A percentile compares a stretch with the other conserved stretches of the same genome.
These are phyloP conservation scores for Clavariopsis aquatica DNA, from an alignment of 495 filamentous ascomycete genomes.

Conservation along the genomic window DNA sequence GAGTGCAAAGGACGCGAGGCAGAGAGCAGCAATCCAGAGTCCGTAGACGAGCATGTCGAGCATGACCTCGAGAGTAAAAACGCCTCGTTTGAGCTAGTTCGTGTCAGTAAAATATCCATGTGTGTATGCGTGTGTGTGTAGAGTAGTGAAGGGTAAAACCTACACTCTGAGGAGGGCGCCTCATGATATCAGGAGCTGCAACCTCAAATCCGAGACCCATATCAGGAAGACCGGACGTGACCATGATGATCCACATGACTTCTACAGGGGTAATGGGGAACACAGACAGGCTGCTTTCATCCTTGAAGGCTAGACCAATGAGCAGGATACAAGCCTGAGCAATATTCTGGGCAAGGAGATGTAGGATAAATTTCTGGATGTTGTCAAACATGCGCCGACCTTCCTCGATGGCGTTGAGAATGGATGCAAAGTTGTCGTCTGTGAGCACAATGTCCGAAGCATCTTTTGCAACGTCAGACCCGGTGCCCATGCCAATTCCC, in stretches of 20 bases:
- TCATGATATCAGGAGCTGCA: constrained; percentile 67
- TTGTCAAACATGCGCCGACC: constrained; percentile 78
- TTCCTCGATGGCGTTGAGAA: constrained; percentile 74
- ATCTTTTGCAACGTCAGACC: constrained; percentile 84
- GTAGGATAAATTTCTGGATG: constrained; percentile 81
- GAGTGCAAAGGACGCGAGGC: constrained; percentile 67
- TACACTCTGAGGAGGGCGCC: constrained; percentile 65
- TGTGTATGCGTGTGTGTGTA: too few relatives aligned
- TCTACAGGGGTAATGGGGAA: constrained; percentile 75
- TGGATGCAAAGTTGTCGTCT: constrained; percentile 83
- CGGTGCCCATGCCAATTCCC: constrained; percentile 81
- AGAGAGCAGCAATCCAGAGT: constrained; percentile 65
- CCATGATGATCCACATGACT: constrained; percentile 77
- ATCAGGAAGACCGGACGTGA: constrained; percentile 73
- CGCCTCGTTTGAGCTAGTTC: constrained; percentile 52
- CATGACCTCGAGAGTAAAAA: constrained; percentile 71
- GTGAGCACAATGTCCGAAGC: constrained; percentile 79
- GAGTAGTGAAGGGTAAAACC: background rate
- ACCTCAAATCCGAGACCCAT: constrained; percentile 73
- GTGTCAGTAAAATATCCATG: background rate
- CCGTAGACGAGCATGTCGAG: constrained; percentile 76
- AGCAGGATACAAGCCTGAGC: constrained; percentile 72
- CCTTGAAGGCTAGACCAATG: constrained; percentile 71
- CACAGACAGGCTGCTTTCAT: constrained; percentile 62
- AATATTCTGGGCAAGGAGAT: constrained; percentile 71